phyloP scores from a whole-genome alignment of 2,329 filamentous ascomycete genomes.

The Fusarium anguioides region DNA sequence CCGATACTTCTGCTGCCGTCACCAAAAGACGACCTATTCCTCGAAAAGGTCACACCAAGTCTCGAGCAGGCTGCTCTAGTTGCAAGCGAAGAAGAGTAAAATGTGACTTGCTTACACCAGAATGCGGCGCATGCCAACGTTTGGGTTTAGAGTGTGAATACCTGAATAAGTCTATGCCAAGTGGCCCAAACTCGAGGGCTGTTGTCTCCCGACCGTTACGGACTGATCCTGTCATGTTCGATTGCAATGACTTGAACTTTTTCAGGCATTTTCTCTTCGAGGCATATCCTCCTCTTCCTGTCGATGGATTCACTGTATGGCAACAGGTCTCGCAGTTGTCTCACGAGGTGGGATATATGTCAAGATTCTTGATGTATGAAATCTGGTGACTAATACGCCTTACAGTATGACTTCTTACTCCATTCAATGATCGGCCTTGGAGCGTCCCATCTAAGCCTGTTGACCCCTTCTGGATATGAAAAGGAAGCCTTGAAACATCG shows the following conservation, averaged over 20 bases:
- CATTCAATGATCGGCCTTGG: conserved; percentile 56
- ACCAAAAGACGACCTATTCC: conserved; percentile 48
- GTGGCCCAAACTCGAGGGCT: neutral
- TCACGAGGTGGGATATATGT: conserved; percentile 47
- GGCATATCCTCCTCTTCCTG: conserved; percentile 56
- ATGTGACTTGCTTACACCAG: conserved; percentile 52
- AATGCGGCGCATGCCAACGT: conserved; percentile 52
- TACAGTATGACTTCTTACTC: conserved; percentile 54
- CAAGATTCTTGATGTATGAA: neutral
- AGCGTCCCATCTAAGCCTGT: conserved; percentile 52
- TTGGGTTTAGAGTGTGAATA: conserved; percentile 53
- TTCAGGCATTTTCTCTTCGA: conserved; percentile 64
- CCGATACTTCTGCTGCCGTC: neutral
- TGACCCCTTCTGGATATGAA: conserved; percentile 38
- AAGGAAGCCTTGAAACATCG: conserved; percentile 51
- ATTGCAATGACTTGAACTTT: conserved; percentile 60
- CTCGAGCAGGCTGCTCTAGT: conserved; percentile 48
- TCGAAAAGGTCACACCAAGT: conserved; percentile 51
- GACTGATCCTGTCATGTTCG: conserved; percentile 48
- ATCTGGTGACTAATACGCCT: neutral
- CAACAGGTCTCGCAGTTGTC: conserved; percentile 52
- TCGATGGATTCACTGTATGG: conserved; percentile 53
- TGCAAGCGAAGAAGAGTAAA: conserved; percentile 58
- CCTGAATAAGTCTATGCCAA: conserved; percentile 9
- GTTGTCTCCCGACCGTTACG: conserved; percentile 28